Evolutionary conservation across 495 filamentous ascomycete species (phyloP).

Genomic region (Jackrogersella multiformis): DNA sequence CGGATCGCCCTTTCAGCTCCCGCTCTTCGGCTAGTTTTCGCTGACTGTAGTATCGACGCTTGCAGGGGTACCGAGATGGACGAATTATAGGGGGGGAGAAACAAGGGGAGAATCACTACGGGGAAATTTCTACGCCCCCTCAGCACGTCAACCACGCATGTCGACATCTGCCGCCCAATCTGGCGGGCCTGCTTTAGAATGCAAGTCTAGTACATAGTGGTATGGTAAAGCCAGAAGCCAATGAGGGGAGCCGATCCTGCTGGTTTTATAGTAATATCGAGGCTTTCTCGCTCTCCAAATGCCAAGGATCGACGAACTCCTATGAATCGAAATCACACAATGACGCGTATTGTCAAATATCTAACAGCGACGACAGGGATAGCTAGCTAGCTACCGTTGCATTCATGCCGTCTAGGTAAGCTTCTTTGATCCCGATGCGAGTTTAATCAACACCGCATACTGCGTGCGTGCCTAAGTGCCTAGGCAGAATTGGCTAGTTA

Average conservation of each 20-base stretch:
- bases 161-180: constrained; percentile 20
- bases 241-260: constrained; percentile 7
- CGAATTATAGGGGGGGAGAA: constrained; percentile 3
- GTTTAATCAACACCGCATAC: background rate
- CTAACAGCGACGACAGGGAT: constrained; percentile 6
- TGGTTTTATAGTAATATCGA: constrained; percentile 13
- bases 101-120: background rate
- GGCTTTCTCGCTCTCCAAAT: constrained; percentile 4
- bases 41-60: background rate
- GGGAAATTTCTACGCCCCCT: background rate
- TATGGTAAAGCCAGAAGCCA: constrained; percentile 5
- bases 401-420: background rate
- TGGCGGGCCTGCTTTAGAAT: constrained; percentile 14
- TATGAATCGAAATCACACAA: background rate
- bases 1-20: too few species aligned
- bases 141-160: background rate
- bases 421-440: background rate
- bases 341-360: background rate
- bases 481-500: background rate
- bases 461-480: background rate
- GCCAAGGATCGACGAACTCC: constrained; percentile 6
- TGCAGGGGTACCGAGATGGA: background rate
- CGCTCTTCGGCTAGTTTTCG: constrained; percentile 15
- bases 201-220: constrained; percentile 5
- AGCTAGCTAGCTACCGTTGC: constrained; percentile 12